Evolutionary conservation across 2,329 filamentous ascomycete genomes (phyloP).

Genomic region (Furcasterigmium furcatum): DNA sequence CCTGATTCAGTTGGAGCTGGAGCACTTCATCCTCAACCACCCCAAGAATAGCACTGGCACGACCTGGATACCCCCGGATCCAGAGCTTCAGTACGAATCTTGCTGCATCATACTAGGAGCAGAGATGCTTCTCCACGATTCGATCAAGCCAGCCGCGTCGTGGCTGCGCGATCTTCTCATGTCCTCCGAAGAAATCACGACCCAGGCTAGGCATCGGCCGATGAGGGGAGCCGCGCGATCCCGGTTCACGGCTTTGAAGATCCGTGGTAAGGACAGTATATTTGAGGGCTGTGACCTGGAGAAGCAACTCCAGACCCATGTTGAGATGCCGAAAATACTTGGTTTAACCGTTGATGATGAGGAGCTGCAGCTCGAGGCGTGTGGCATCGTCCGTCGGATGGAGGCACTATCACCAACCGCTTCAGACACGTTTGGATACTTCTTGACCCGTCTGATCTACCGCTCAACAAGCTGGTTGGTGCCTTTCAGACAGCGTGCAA

Average conservation of each 20-base stretch:
- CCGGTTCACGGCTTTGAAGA: constrained; percentile 8
- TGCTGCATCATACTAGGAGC: constrained; percentile 9
- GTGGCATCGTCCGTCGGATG: constrained; percentile 2
- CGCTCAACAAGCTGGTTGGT: constrained; percentile 5
- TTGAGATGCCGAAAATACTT: constrained; percentile 3
- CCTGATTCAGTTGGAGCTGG: constrained; percentile 7
- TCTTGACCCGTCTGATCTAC: constrained; percentile 5
- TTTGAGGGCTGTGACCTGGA: constrained; percentile 8
- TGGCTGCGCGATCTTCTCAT: constrained; percentile 22
- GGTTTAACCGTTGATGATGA: constrained; percentile 1
- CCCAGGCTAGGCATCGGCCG: constrained; percentile 15
- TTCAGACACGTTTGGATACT: constrained; percentile 1
- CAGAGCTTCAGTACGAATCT: constrained; percentile 9
- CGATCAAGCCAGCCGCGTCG: constrained; percentile 6
- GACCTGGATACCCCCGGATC: neutral
- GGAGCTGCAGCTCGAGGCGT: constrained; percentile 7
- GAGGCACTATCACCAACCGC: constrained; percentile 1
- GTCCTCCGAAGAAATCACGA: constrained; percentile 17
- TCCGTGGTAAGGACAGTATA: constrained; percentile 9
- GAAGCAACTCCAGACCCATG: constrained; percentile 6
- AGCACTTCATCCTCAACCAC: constrained; percentile 5
- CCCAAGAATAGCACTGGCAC: neutral
- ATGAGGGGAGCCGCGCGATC: constrained; percentile 14
- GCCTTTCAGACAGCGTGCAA: constrained; percentile 5
- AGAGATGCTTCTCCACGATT: constrained; percentile 1